Percentiles rank a stretch among this genome's conserved stretches.
phyloP scores from a whole-genome alignment of 78 protist genomes.

The Guillardia theta region DNA sequence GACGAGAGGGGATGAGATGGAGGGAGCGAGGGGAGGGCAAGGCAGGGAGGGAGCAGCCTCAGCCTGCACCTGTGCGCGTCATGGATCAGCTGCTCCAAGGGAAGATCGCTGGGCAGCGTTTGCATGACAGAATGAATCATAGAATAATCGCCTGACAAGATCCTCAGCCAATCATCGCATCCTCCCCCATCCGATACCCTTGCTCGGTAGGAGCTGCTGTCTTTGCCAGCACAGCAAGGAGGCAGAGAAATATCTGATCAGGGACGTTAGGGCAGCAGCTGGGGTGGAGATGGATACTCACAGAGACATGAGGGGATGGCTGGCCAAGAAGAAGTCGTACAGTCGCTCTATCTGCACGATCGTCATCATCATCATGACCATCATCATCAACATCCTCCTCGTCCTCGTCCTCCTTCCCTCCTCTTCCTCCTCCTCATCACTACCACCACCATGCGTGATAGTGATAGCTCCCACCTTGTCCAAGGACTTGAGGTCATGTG shows the following conservation, averaged over 20 bases:
- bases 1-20: neutral
- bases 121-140: neutral
- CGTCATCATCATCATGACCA: too few relatives aligned
- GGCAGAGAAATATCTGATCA: constrained; percentile 12
- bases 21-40: neutral
- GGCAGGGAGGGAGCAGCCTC: neutral
- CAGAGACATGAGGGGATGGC: neutral
- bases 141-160: neutral
- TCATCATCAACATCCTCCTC: too few relatives aligned
- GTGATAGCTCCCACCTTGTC: neutral
- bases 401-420: neutral
- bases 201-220: neutral
- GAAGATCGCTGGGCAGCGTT: neutral
- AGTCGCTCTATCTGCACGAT: neutral
- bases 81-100: neutral
- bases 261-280: too few relatives aligned
- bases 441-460: neutral
- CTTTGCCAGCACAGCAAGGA: neutral
- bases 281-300: too few relatives aligned
- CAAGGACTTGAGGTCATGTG: neutral
- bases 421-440: neutral
- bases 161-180: too few relatives aligned
- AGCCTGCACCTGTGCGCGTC: neutral
- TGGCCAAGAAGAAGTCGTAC: neutral
- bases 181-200: too few relatives aligned